These are phyloP conservation scores for Plasmodium blacklocki DNA, from an alignment of 169 alveolate species.

Conservation along the genomic window DNA sequence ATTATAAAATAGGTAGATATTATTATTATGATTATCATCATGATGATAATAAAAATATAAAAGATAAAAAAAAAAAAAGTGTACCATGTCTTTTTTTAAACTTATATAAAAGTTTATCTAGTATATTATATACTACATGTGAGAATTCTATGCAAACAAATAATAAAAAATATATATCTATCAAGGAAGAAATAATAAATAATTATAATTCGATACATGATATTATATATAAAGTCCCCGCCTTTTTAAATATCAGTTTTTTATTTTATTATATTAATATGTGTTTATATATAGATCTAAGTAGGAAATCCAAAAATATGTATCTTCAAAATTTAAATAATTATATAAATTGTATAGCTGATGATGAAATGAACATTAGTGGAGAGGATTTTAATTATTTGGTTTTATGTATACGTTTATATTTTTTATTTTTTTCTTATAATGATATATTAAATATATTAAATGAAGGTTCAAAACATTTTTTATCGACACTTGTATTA, in stretches of 20 bases:
- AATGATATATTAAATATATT: slow-evolving; percentile 17
- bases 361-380: slow-evolving; percentile 57
- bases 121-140: slow-evolving; percentile 19
- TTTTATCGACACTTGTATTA: slow-evolving; percentile 23
- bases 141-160: slow-evolving; percentile 13
- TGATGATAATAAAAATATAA: too few relatives aligned
- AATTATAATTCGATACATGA: slow-evolving; percentile 22
- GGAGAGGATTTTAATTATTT: slow-evolving; percentile 22
- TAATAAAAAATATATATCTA: not conserved
- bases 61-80: slow-evolving; percentile 5
- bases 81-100: not conserved
- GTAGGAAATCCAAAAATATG: slow-evolving; percentile 9
- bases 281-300: slow-evolving; percentile 6
- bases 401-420: slow-evolving; percentile 21
- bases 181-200: slow-evolving; percentile 13
- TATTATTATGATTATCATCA: slow-evolving; percentile 20
- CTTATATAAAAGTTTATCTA: slow-evolving; percentile 12
- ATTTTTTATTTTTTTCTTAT: slow-evolving; percentile 16
- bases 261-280: slow-evolving; percentile 26
- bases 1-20: slow-evolving; percentile 15
- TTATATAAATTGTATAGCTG: slow-evolving; percentile 39
- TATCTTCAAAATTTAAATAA: slow-evolving; percentile 31
- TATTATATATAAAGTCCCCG: slow-evolving; percentile 31
- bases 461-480: slow-evolving; percentile 10
- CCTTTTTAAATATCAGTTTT: slow-evolving; percentile 46